phyloP scores from a whole-genome alignment of 805 yeast genomes.

The Metschnikowia hibisci region DNA sequence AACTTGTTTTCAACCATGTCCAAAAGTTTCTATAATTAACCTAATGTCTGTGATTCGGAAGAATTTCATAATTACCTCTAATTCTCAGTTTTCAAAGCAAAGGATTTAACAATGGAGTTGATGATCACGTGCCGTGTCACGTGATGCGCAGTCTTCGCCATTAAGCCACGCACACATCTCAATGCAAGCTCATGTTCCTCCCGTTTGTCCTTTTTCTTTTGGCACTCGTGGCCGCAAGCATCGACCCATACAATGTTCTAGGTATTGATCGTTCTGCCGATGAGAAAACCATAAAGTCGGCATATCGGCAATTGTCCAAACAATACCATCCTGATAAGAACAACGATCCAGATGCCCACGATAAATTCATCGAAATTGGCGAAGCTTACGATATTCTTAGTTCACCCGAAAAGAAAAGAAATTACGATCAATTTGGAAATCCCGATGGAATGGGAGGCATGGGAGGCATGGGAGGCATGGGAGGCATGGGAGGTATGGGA shows the following conservation, averaged over 20 bases:
- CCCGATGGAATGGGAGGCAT: constrained; percentile 40
- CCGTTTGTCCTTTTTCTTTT: constrained; percentile 9
- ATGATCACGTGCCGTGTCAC: not conserved
- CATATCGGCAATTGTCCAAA: constrained; percentile 76
- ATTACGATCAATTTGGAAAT: constrained; percentile 76
- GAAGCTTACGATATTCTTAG: constrained; percentile 87
- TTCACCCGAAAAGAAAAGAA: constrained; percentile 61
- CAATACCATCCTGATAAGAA: constrained; percentile 96
- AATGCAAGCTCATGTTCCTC: constrained; percentile 3
- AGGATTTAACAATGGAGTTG: too few relatives aligned
- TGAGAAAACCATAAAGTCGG: constrained; percentile 79
- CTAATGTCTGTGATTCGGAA: too few relatives aligned
- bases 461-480: constrained; percentile 21
- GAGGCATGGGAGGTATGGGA: constrained; percentile 29
- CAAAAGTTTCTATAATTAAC: too few relatives aligned
- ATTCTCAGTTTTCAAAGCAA: too few relatives aligned
- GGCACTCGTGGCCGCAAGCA: constrained; percentile 17
- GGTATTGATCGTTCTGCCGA: constrained; percentile 68
- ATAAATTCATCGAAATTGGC: constrained; percentile 83
- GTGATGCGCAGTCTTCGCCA: not conserved
- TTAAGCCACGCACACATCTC: constrained; percentile 3
- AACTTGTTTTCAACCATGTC: too few relatives aligned
- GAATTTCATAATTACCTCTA: too few relatives aligned
- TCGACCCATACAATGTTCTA: constrained; percentile 56
- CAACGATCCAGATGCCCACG: constrained; percentile 76